A percentile compares a stretch with the other conserved stretches of the same genome.
These are phyloP conservation scores for Clohesyomyces aquaticus DNA, from an alignment of 495 filamentous ascomycete genomes.

Conservation along the genomic window DNA sequence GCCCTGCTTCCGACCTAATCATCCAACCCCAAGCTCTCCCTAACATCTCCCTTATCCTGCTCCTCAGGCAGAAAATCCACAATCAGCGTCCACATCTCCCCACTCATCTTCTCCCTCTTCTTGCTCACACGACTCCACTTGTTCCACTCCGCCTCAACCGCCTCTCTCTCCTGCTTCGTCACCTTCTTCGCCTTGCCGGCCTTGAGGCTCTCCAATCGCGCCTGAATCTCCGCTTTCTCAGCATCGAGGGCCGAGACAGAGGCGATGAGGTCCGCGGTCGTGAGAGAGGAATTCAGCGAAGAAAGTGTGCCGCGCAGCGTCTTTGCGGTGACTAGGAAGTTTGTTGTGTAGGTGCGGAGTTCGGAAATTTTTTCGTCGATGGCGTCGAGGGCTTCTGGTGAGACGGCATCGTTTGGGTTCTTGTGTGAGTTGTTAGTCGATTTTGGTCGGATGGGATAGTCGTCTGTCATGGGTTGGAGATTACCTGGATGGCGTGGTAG, in stretches of 20 bases:
- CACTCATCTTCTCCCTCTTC: constrained; percentile 53
- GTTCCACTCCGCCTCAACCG: constrained; percentile 55
- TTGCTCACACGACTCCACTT: constrained; percentile 56
- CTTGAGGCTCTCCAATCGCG: constrained; percentile 50
- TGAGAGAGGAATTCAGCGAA: constrained; percentile 55
- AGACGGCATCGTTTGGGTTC: constrained; percentile 51
- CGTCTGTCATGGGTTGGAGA: too few relatives aligned
- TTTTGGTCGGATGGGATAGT: too few relatives aligned
- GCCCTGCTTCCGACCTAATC: constrained; percentile 16
- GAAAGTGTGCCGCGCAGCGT: constrained; percentile 54
- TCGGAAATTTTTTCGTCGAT: constrained; percentile 57
- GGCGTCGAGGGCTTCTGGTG: constrained; percentile 52
- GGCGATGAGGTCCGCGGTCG: constrained; percentile 56
- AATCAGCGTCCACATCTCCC: constrained; percentile 45
- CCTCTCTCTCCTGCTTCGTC: constrained; percentile 53
- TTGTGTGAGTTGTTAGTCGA: constrained; percentile 10
- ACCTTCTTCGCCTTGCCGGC: constrained; percentile 51
- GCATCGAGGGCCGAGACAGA: constrained; percentile 53
- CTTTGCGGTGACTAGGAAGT: constrained; percentile 57
- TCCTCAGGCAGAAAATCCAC: constrained; percentile 36
- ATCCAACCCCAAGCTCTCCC: constrained; percentile 40
- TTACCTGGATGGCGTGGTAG: constrained; percentile 62
- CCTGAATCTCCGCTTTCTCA: constrained; percentile 51
- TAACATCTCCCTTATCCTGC: constrained; percentile 37
- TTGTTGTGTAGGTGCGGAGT: constrained; percentile 55